Conservation (phyloP, 192 early-diverging fungal species). For the Entophlyctis luteolus region DNA sequence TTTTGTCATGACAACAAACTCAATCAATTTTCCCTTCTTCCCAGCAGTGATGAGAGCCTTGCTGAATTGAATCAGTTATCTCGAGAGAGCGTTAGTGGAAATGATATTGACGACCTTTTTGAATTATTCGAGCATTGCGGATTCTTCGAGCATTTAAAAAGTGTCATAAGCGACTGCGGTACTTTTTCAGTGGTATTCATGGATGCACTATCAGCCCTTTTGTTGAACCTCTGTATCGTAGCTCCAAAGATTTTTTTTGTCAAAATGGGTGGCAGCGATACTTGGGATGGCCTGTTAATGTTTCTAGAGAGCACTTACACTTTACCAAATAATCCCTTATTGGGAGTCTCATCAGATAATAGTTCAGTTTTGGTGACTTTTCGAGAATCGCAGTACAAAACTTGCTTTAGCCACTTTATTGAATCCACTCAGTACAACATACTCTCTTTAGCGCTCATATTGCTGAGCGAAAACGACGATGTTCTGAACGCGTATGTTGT, state of each 20-base stretch:
- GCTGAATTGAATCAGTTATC: background rate
- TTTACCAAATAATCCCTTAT: background rate
- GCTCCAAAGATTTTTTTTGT: constrained; percentile 16
- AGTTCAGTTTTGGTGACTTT: background rate
- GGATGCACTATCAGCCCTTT: constrained; percentile 29
- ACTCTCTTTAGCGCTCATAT: background rate
- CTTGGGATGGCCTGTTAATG: constrained; percentile 10
- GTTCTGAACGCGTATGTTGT: background rate
- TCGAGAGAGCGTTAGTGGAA: background rate
- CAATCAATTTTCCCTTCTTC: background rate
- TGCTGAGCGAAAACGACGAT: background rate
- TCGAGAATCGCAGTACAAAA: constrained; percentile 15
- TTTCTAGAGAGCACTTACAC: constrained; percentile 2
- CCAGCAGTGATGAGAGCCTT: constrained; percentile 12
- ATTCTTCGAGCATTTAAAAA: constrained; percentile 34
- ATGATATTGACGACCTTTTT: constrained; percentile 1
- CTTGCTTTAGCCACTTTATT: constrained; percentile 20
- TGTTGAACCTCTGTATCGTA: constrained; percentile 34
- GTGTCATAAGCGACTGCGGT: background rate
- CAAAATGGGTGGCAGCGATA: constrained; percentile 2
- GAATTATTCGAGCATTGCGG: constrained; percentile 23
- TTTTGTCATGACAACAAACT: constrained; percentile 31
- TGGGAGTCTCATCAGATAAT: background rate
- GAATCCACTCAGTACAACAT: constrained; percentile 4
- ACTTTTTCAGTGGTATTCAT: constrained; percentile 20